Evolutionary conservation across 164 flowering plant genomes (phyloP).

Genomic region (Berberis vulgaris): DNA sequence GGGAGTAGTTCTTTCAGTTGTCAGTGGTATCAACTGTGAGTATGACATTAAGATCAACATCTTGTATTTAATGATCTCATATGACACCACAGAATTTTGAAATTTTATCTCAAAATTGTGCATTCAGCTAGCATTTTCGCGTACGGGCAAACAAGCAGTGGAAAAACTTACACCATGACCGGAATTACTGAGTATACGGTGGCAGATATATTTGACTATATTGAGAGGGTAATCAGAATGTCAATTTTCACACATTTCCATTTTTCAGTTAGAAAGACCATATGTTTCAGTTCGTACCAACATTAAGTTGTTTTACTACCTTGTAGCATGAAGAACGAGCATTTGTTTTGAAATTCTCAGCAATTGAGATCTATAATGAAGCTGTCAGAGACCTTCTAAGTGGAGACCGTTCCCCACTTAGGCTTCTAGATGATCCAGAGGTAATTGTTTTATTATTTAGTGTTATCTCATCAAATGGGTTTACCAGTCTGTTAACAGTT

Average conservation of each 20-base stretch:
- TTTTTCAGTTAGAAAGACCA: no score
- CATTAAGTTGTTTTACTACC: not conserved
- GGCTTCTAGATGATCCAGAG: slow-evolving; percentile 97
- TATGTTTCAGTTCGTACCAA: no score
- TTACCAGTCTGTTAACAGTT: not conserved
- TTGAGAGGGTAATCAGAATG: no score
- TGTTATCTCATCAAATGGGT: not conserved
- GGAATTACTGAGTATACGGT: no score
- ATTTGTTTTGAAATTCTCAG: slow-evolving; percentile 79
- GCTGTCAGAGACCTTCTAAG: slow-evolving; percentile 78
- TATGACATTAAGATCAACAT: not conserved
- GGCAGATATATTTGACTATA: no score
- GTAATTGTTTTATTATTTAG: slow-evolving; percentile 25
- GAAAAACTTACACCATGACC: no score
- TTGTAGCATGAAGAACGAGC: slow-evolving; percentile 65
- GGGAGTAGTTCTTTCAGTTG: slow-evolving; percentile 69
- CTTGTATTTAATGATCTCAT: not conserved
- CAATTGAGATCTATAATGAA: slow-evolving; percentile 96
- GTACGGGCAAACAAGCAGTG: no score
- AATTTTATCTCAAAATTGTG: no score
- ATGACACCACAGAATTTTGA: no score
- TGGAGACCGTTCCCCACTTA: slow-evolving; percentile 57
- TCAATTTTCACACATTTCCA: no score
- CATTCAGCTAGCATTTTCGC: no score
- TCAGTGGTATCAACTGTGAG: slow-evolving; percentile 87